Percentiles rank a stretch among this genome's conserved stretches.
phyloP scores from a whole-genome alignment of 176 grass and related monocot genomes.

The Urochloa ruziziensis region DNA sequence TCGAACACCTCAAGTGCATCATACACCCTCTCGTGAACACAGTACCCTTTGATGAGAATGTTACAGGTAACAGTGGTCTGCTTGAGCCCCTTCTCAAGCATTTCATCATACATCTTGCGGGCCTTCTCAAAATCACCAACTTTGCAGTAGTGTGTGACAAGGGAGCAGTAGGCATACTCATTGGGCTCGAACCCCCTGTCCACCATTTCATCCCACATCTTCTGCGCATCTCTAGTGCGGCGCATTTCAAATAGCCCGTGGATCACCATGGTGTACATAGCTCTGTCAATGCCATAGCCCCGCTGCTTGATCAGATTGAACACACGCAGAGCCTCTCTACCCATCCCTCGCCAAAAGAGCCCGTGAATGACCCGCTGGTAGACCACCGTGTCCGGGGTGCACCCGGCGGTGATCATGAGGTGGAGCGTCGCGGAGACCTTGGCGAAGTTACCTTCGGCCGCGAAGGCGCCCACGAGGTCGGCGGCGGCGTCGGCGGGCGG shows the following conservation, averaged over 20 bases:
- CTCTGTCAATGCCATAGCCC: slow-evolving; percentile 52
- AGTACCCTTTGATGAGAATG: slow-evolving; percentile 50
- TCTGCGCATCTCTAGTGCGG: slow-evolving; percentile 31
- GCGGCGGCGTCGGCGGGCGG: slow-evolving; percentile 30
- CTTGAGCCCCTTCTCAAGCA: slow-evolving; percentile 58
- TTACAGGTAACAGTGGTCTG: slow-evolving; percentile 68
- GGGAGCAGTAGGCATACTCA: slow-evolving; percentile 55
- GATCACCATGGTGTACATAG: slow-evolving; percentile 54
- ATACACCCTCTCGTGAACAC: slow-evolving; percentile 44
- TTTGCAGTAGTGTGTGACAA: slow-evolving; percentile 46
- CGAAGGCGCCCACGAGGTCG: slow-evolving; percentile 52
- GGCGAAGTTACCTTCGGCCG: slow-evolving; percentile 47
- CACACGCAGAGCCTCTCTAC: slow-evolving; percentile 56
- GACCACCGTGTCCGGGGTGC: slow-evolving; percentile 36
- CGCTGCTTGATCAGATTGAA: slow-evolving; percentile 74
- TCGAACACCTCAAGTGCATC: slow-evolving; percentile 55
- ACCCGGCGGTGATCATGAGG: slow-evolving; percentile 61
- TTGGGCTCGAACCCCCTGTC: slow-evolving; percentile 54
- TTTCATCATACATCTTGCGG: slow-evolving; percentile 61
- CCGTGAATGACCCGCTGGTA: slow-evolving; percentile 64
- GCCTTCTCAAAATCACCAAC: slow-evolving; percentile 60
- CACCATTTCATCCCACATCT: slow-evolving; percentile 71
- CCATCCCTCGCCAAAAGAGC: slow-evolving; percentile 40
- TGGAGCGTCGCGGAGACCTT: slow-evolving; percentile 83
- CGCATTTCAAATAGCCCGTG: slow-evolving; percentile 53